Base-by-base conservation (phyloP, 2,329 filamentous ascomycete genomes). In the Nothomitra cinnamomea region DNA sequence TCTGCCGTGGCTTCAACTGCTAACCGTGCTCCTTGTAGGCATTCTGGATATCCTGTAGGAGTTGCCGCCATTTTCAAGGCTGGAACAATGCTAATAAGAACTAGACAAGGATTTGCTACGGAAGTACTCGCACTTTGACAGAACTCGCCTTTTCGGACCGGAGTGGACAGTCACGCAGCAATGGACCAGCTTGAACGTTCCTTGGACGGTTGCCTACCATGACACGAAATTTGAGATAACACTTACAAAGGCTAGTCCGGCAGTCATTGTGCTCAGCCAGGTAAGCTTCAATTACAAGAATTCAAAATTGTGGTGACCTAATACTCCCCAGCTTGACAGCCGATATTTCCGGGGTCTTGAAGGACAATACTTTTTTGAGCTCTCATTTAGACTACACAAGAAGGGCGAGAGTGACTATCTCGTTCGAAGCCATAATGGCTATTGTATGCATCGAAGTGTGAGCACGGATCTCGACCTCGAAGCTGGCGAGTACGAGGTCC, bases 401-500 rank as follows among this genome's bases (percentile, higher is more conserved):
- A 72, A 77, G 61, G 75, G 73, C n/a, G 75, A 79, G 52, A 70
- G 75, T n/a, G 72, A 77, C 40, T 79, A 78, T 57, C 73, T 77
- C 45, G 74, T 78, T 10, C 74, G 75, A 55, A 78, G 73, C 58
- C 73, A 75, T 49, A 72, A 67, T 7, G 74, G 71, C 35, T 75
- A 76, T 56, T 72, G 71, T 65, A 85, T 87, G 77, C 79, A 73
- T 21, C 80, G 87, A 5, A 85, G 83, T 1, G 82, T 88, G 40
- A 88, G 83, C 51, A 80, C 85, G 1, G 87, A 92, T 64, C 72
- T 92, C 7, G 73, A 82, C 36, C 77, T 94, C 24, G 79, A 85
- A 19, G 76, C 82, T 0, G 87, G 87, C 10, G 79, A 76, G 43
- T 94, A 94, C 66, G 79, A 78, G 5, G 78, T 94, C 3, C 72